Conservation (phyloP, 179 eudicot species). For the Beta macrorhiza region DNA sequence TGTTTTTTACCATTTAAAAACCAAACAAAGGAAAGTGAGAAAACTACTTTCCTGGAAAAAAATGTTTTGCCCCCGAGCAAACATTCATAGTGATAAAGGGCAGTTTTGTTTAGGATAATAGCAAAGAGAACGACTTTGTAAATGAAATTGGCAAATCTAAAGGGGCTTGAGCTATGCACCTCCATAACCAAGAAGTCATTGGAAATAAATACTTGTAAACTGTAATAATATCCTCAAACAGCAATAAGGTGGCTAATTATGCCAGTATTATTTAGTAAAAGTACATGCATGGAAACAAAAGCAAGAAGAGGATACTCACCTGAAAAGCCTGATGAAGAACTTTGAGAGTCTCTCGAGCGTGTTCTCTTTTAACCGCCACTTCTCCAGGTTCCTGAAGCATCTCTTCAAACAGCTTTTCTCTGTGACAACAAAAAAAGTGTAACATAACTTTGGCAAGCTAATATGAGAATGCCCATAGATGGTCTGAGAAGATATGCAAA, state of each 20-base stretch:
- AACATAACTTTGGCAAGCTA: constrained; percentile 14
- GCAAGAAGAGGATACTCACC: constrained; percentile 38
- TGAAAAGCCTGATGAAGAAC: constrained; percentile 91
- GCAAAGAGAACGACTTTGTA: neutral
- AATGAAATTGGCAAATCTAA: neutral
- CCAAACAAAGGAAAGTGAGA: no score
- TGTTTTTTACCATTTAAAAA: no score
- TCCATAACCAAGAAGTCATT: neutral
- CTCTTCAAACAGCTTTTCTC: constrained; percentile 84
- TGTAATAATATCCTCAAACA: neutral
- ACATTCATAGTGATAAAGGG: neutral
- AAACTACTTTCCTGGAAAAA: no score
- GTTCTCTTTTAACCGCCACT: constrained; percentile 75
- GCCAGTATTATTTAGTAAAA: neutral
- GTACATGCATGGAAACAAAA: neutral
- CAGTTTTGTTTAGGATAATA: neutral
- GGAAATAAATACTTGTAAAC: neutral
- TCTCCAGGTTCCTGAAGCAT: constrained; percentile 96
- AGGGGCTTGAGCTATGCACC: neutral
- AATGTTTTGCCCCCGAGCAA: no score
- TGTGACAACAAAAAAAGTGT: constrained; percentile 28
- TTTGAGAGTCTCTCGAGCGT: constrained; percentile 66
- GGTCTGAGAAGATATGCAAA: neutral
- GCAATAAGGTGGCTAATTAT: neutral
- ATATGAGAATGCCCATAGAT: neutral